phyloP scores from a whole-genome alignment of 345 rosid species.

The Noccaea bulbosa region DNA sequence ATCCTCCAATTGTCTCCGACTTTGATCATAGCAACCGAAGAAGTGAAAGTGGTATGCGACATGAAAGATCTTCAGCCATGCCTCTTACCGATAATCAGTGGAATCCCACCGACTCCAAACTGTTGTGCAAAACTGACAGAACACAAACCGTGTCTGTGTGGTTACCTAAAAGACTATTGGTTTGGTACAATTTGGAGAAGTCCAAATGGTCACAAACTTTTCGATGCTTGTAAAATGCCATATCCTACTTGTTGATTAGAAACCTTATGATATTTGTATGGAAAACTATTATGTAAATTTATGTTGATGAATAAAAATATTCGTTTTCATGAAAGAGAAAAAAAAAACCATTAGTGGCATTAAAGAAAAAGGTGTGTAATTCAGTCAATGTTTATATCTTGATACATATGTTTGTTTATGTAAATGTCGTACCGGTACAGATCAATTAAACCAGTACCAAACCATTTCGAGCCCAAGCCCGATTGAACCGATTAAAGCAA shows the following conservation, averaged over 20 bases:
- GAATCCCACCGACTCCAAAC: background rate
- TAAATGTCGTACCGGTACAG: too few species aligned
- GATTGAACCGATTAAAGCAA: background rate
- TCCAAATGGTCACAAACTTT: slow-evolving; percentile 3
- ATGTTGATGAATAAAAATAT: too few species aligned
- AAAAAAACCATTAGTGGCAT: too few species aligned
- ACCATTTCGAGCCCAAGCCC: background rate
- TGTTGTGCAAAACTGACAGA: slow-evolving; percentile 4
- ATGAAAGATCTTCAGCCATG: slow-evolving; percentile 3
- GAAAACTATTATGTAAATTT: too few species aligned
- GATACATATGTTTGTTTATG: too few species aligned
- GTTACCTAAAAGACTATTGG: slow-evolving; percentile 5
- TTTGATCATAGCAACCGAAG: slow-evolving; percentile 5
- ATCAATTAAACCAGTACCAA: background rate
- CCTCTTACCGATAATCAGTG: background rate
- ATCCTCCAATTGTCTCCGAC: slow-evolving; percentile 10
- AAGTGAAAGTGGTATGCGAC: slow-evolving; percentile 1
- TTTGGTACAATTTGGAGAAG: background rate
- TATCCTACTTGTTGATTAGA: slow-evolving; percentile 19
- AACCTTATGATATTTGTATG: background rate
- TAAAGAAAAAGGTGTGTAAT: too few species aligned
- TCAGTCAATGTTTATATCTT: too few species aligned
- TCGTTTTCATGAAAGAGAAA: too few species aligned
- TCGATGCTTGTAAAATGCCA: slow-evolving; percentile 6
- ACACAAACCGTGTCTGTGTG: slow-evolving; percentile 24